Base-by-base conservation (phyloP, 306 rosid genomes). In the Sicyos edulis region DNA sequence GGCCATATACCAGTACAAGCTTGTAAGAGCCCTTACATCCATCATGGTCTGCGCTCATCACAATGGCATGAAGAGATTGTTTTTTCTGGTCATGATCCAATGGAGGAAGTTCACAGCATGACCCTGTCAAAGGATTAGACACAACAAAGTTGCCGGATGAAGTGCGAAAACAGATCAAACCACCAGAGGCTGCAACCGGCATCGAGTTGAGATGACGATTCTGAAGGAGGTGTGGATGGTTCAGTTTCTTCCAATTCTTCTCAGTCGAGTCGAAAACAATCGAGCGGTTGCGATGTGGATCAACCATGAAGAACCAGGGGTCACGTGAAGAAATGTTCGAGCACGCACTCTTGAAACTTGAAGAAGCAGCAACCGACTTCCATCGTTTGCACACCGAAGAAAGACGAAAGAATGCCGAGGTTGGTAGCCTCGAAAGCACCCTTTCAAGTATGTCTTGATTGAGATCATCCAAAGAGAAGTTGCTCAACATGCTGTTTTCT, bases 251-350 rank as follows among this genome's bases (percentile, higher is more conserved):
- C 96, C 96, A 92, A 60, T 54, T 81, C 49, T 75, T 79, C 78
- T 90, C 96, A 15, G 96, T 79, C 24, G 93, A 79, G 84, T 90
- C 96, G 68, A 87, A 92, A 72, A 86, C 74, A 17, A 92, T 67
- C 7, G 92, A 84, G 54, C 74, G 87, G 78, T 82, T 83, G 76
- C 84, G 88, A 75, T 71, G 77, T 52, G 96, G 86, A 76, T 89
- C 81, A 22, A 92, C 93, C 98, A 92, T 88, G 82, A 88, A 74
- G 81, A 92, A 92, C 96, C 96, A 92, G 54, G 98, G 96, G 58
- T 87, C 96, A 49, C 96, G 75, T 0, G 87, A 78, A 37, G 96
- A 91, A 59, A 92, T 54, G 40, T 60, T 75, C 1, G 96, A 89
- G 83, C 98, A 92, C 42, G 96, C 92, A 4, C 73, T 91, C 92